Percentiles rank a stretch among this genome's conserved stretches.
phyloP scores from a whole-genome alignment of 2,329 filamentous ascomycete species.

The Metarhizium album region DNA sequence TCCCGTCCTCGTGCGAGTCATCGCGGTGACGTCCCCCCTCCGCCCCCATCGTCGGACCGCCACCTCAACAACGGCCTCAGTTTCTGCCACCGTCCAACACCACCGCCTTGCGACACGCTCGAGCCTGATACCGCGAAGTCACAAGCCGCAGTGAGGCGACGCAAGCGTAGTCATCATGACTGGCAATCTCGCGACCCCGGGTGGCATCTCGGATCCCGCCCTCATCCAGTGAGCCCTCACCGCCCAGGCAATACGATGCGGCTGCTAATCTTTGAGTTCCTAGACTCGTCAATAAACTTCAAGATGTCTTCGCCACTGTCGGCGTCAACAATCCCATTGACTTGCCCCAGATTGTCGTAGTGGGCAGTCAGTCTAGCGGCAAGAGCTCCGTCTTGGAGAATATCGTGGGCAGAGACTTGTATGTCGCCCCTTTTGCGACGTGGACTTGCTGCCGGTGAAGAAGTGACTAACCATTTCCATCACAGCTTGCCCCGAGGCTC shows the following conservation, averaged over 20 bases:
- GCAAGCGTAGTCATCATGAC: conserved; percentile 20
- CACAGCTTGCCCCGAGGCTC: conserved; percentile 86
- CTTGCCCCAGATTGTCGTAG: conserved; percentile 93
- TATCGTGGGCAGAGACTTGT: conserved; percentile 98
- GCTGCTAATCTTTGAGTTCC: conserved; percentile 5
- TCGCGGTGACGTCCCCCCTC: conserved; percentile 5
- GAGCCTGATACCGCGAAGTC: neutral
- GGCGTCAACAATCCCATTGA: conserved; percentile 99
- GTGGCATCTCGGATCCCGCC: conserved; percentile 55
- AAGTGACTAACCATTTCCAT: conserved; percentile 5
- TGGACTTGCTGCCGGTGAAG: neutral
- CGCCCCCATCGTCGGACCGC: neutral
- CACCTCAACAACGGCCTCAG: neutral
- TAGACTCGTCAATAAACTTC: conserved; percentile 93
- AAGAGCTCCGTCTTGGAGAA: conserved; percentile 99
- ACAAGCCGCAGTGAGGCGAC: conserved; percentile 1
- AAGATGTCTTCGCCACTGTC: conserved; percentile 98
- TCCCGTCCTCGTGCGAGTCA: neutral
- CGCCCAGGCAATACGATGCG: neutral
- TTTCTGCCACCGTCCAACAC: neutral
- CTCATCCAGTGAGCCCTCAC: conserved; percentile 45
- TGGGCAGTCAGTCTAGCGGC: conserved; percentile 96
- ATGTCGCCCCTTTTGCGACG: conserved; percentile 29
- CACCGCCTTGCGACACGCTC: neutral
- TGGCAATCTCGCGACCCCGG: conserved; percentile 30